Base-by-base conservation (phyloP, 2,329 filamentous ascomycete genomes). In the Botrytis elliptica region DNA sequence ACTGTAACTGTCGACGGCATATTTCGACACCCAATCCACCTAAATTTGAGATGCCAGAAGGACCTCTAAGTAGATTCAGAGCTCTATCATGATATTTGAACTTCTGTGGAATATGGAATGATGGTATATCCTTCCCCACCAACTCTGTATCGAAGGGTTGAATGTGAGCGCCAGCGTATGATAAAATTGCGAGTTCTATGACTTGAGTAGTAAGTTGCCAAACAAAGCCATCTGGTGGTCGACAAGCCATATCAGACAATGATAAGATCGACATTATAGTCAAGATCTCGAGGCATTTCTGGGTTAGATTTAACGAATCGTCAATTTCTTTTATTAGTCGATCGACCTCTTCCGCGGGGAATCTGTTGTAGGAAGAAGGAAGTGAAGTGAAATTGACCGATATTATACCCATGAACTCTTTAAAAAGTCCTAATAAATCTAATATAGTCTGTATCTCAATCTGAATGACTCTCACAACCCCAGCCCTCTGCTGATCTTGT, bases 151-250 rank as follows among this genome's bases (percentile, higher is more conserved):
- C 74, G 22, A 75, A 70, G 2, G 49, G 49, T 38, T 63, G 55
- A 10, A 76, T 49, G 73, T 76, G 74, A 36, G 75, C 69, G 12
- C 75, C 74, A 49, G 67, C 73, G n/a, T 76, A 76, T 12, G 72
- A 75, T 12, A 75, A 25, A 4, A 75, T 57, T 18, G 46, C 73
- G 8, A 76, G 65, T 36, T 76, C 67, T 22, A 76, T 57, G 1
- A 44, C 66, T 52, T 76, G 65, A 40, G 49, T 38, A 29, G 72
- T 69, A 64, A 66, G 36, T 20, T 73, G n/a, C 74, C 74, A 76
- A 38, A 59, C 16, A 25, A 62, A 36, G 18, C 5, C 46, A 29
- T 40, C 4, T 7, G 10, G 18, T 18, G 4, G 12, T 29, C 14
- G 14, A 9, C 55, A 18, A 14, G n/a, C 6, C 14, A 12, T 22